Evolutionary conservation across 2,329 filamentous ascomycete genomes (phyloP), one percentile per base, ranked within the genome.

Genomic region (Reticulascus tulasneorum): DNA sequence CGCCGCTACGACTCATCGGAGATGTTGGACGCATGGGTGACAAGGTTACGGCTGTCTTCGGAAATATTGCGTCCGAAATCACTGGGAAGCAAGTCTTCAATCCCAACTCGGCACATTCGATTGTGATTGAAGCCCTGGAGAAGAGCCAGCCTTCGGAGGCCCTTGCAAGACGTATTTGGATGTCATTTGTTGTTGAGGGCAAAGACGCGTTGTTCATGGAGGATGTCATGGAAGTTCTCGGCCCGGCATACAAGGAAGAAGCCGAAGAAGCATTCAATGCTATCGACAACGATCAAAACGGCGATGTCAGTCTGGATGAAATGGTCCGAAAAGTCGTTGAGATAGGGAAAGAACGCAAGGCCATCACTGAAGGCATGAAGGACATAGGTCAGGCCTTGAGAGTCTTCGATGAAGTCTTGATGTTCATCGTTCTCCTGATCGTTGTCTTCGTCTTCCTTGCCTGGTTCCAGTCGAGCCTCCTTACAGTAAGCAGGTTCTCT

Each of bases 41-140:
- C 69, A 95, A 95, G 64, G 80, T 97, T 44, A 95, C 90, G 0
- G 90, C 88, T 2, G 86, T 84, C 0, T 94, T 97, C 59, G 93
- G 93, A 17, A 93, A 94, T 52, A 79, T 97, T 33, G 91, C 93
- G 2, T 86, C 87, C 3, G 93, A 97, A 53, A 90, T 98, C 42
- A 95, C 93, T 0, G 93, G 93, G 47, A 94, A 94, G 66, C 81
- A 95, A 53, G 84, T 96, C 16, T 94, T 97, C 67, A 95, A 96
- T 60, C 84, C 88, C 11, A 91, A 86, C 52, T 86, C 89, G 6
- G 82, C 90, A 1, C 90, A 96, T 58, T 93, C 88, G 0, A 79
- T 97, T 31, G 88, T 97, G 6, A 72, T 94, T 10, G 81, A 94
- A 56, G 93, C 91, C 8, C 71, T 97, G 21, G 90, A 96, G 61